Evolutionary conservation across 2,329 filamentous ascomycete genomes (phyloP).

Genomic region (Tolypocladium ovalisporum): DNA sequence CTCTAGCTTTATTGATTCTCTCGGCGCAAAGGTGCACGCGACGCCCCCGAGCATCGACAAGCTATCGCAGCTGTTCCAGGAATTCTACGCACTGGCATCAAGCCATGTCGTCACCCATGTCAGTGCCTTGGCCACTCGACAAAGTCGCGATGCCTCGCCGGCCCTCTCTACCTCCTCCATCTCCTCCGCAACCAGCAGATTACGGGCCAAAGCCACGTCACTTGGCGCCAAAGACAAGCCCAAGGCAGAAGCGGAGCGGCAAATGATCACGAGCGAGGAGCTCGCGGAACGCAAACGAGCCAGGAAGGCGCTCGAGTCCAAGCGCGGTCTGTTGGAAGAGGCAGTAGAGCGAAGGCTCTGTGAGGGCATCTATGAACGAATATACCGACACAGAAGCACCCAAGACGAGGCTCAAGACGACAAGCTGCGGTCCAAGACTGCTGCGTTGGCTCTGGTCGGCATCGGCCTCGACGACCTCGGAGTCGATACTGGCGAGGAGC

Average conservation of each 20-base stretch:
- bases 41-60: conserved; percentile 74
- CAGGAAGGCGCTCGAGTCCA: conserved; percentile 66
- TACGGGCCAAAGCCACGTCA: conserved; percentile 45
- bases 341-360: conserved; percentile 80
- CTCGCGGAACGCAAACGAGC: conserved; percentile 70
- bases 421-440: conserved; percentile 87
- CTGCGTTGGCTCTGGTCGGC: conserved; percentile 79
- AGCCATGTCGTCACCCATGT: conserved; percentile 82
- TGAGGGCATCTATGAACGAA: conserved; percentile 73
- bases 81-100: conserved; percentile 78
- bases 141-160: conserved; percentile 57
- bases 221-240: conserved; percentile 41
- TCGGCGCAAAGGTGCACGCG: conserved; percentile 77
- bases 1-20: conserved; percentile 77
- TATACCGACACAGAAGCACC: conserved; percentile 85
- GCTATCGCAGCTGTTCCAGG: conserved; percentile 80
- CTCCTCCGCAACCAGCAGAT: conserved; percentile 42
- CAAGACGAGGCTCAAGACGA: conserved; percentile 93
- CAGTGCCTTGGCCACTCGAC: conserved; percentile 61
- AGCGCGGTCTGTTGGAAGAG: conserved; percentile 71
- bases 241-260: conserved; percentile 46
- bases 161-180: conserved; percentile 43
- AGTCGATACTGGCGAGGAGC: conserved; percentile 54
- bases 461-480: conserved; percentile 81
- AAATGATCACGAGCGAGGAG: conserved; percentile 86